A percentile compares a stretch with the other conserved stretches of the same genome.
Conservation (phyloP, 345 rosid species). For the Firmiana major region DNA sequence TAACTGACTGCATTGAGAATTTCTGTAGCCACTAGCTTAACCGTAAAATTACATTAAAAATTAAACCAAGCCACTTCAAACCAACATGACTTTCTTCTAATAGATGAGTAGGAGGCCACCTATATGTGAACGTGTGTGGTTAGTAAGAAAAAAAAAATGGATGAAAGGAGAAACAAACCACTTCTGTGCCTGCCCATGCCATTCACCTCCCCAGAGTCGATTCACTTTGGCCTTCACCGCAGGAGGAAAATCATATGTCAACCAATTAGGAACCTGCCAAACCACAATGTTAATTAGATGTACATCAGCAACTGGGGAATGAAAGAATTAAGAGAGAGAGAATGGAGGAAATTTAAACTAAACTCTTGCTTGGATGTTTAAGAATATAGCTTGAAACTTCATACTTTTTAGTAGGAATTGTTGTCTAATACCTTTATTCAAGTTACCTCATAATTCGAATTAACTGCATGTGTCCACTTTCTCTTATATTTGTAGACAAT, state of each 20-base stretch:
- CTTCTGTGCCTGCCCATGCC: slow-evolving; percentile 99
- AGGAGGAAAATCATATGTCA: slow-evolving; percentile 91
- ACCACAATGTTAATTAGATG: slow-evolving; percentile 2
- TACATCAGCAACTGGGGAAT: background rate
- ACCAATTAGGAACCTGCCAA: slow-evolving; percentile 87
- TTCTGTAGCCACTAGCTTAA: background rate
- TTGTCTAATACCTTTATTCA: background rate
- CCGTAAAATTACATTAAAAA: background rate
- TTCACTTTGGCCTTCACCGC: slow-evolving; percentile 93
- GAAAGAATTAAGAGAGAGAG: background rate
- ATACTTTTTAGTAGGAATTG: background rate
- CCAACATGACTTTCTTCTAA: background rate
- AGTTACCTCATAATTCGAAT: background rate
- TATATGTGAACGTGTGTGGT: no score
- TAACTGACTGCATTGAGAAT: background rate
- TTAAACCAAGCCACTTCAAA: background rate
- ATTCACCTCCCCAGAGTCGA: slow-evolving; percentile 98
- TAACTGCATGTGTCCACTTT: background rate
- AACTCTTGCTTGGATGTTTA: background rate
- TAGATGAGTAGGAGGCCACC: background rate
- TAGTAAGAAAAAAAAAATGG: background rate
- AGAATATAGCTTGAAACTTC: background rate
- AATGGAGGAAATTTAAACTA: background rate
- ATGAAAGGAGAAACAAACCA: slow-evolving; percentile 46
- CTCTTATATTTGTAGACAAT: background rate